phyloP scores from a whole-genome alignment of 768 basidiomycete species.

The Kwoniella sp. region DNA sequence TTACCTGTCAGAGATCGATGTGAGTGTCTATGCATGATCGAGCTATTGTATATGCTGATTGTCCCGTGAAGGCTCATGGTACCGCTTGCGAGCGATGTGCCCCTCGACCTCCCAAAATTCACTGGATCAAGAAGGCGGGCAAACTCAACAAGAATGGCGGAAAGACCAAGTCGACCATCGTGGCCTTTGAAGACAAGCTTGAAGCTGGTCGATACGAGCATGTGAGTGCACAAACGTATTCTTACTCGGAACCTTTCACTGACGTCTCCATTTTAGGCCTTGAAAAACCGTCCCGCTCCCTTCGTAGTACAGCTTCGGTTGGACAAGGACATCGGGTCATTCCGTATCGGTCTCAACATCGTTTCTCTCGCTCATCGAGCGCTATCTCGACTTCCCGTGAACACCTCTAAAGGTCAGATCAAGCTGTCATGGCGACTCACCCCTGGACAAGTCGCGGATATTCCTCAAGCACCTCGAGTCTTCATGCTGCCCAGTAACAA shows the following conservation, averaged over 20 bases:
- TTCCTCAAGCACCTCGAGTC: slow-evolving; percentile 60
- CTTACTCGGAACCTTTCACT: neutral
- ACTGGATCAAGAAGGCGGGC: slow-evolving; percentile 64
- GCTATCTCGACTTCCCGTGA: slow-evolving; percentile 71
- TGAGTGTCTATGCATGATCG: slow-evolving; percentile 36
- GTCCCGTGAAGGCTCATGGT: slow-evolving; percentile 29
- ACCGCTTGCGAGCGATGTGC: slow-evolving; percentile 75
- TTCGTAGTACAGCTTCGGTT: slow-evolving; percentile 75
- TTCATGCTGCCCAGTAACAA: slow-evolving; percentile 74
- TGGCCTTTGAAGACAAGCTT: slow-evolving; percentile 77
- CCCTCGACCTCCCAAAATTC: slow-evolving; percentile 71
- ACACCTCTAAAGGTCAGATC: slow-evolving; percentile 59
- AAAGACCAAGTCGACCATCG: slow-evolving; percentile 62
- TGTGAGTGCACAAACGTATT: slow-evolving; percentile 31
- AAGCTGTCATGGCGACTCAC: slow-evolving; percentile 73
- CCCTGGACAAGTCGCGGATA: slow-evolving; percentile 45
- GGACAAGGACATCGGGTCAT: slow-evolving; percentile 66
- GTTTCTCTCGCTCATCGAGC: slow-evolving; percentile 86
- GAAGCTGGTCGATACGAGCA: slow-evolving; percentile 90
- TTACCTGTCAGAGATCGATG: slow-evolving; percentile 58
- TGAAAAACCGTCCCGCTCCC: slow-evolving; percentile 81
- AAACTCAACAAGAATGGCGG: slow-evolving; percentile 44
- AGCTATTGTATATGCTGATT: neutral
- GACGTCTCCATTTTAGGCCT: slow-evolving; percentile 54
- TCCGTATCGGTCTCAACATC: slow-evolving; percentile 84